Conservation (phyloP, 139 green algal genomes). For the Chlorokybus atmophyticus region DNA sequence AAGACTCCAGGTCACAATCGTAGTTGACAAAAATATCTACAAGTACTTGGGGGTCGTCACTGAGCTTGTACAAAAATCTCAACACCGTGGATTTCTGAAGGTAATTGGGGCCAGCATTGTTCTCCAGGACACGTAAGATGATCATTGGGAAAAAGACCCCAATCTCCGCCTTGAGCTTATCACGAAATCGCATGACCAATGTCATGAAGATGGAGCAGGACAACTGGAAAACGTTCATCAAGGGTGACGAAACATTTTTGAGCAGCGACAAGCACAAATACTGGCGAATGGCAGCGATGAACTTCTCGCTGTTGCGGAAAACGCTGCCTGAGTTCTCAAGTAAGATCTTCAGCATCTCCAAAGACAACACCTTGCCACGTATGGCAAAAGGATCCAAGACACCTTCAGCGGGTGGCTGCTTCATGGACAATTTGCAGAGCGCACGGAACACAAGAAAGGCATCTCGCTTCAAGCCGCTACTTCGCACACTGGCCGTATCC, state of each 20-base stretch:
- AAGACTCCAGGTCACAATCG: slow-evolving; percentile 80
- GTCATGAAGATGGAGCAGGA: slow-evolving; percentile 83
- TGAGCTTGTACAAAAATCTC: slow-evolving; percentile 50
- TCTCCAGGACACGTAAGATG: slow-evolving; percentile 72
- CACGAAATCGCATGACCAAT: slow-evolving; percentile 66
- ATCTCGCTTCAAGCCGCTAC: slow-evolving; percentile 42
- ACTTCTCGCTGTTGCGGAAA: slow-evolving; percentile 66
- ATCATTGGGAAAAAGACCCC: slow-evolving; percentile 97
- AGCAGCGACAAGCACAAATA: slow-evolving; percentile 89
- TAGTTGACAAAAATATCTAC: slow-evolving; percentile 96
- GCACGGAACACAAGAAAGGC: slow-evolving; percentile 92
- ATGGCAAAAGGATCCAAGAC: slow-evolving; percentile 17
- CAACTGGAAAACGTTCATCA: slow-evolving; percentile 41
- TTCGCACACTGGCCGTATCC: too few species aligned
- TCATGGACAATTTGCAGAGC: slow-evolving; percentile 80
- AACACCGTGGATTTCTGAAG: slow-evolving; percentile 39
- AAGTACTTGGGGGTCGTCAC: slow-evolving; percentile 74
- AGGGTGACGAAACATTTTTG: slow-evolving; percentile 67
- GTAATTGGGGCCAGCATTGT: slow-evolving; percentile 18
- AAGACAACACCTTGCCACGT: slow-evolving; percentile 49
- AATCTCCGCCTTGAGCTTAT: slow-evolving; percentile 69
- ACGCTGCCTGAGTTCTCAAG: slow-evolving; percentile 80
- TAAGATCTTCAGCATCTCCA: slow-evolving; percentile 92
- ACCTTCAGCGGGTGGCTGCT: slow-evolving; percentile 12
- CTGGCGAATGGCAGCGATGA: slow-evolving; percentile 75